Percentiles rank a stretch among this genome's conserved stretches.
Conservation (phyloP, 164 flowering plant species). For the Berberis thunbergii region DNA sequence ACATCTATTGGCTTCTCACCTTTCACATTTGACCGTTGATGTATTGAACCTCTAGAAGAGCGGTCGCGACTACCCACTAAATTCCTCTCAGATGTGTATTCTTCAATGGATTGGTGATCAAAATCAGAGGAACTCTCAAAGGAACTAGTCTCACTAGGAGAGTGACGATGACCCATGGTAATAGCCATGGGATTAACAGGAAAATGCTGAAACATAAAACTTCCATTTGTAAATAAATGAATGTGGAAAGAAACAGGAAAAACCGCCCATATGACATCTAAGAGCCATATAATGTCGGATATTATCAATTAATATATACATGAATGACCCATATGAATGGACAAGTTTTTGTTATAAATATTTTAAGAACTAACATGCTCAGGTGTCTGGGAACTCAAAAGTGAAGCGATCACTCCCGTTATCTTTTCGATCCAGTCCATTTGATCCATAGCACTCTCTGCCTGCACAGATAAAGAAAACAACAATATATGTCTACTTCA, state of each 20-base stretch:
- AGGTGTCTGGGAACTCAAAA: slow-evolving; percentile 75
- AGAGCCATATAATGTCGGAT: no score
- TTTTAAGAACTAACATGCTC: slow-evolving; percentile 16
- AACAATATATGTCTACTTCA: not conserved
- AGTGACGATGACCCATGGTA: slow-evolving; percentile 12
- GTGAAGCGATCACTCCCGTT: slow-evolving; percentile 97
- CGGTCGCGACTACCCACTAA: slow-evolving; percentile 44
- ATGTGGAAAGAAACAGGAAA: no score
- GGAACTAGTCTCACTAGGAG: slow-evolving; percentile 58
- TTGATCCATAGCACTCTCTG: slow-evolving; percentile 96
- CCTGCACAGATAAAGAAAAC: slow-evolving; percentile 46
- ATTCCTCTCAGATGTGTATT: slow-evolving; percentile 42
- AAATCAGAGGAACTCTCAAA: slow-evolving; percentile 68
- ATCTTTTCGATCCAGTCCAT: slow-evolving; percentile 99
- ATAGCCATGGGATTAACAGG: slow-evolving; percentile 19
- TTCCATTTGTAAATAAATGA: no score
- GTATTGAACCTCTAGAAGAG: slow-evolving; percentile 37
- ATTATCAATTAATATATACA: no score
- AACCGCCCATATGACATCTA: no score
- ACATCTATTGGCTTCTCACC: slow-evolving; percentile 76
- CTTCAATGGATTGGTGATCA: slow-evolving; percentile 50
- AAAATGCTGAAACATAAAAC: slow-evolving; percentile 23
- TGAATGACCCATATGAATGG: no score
- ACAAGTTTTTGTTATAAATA: no score
- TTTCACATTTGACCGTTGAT: slow-evolving; percentile 40